phyloP scores from a whole-genome alignment of 208 protist genomes.

The Trypanosoma melophagium region DNA sequence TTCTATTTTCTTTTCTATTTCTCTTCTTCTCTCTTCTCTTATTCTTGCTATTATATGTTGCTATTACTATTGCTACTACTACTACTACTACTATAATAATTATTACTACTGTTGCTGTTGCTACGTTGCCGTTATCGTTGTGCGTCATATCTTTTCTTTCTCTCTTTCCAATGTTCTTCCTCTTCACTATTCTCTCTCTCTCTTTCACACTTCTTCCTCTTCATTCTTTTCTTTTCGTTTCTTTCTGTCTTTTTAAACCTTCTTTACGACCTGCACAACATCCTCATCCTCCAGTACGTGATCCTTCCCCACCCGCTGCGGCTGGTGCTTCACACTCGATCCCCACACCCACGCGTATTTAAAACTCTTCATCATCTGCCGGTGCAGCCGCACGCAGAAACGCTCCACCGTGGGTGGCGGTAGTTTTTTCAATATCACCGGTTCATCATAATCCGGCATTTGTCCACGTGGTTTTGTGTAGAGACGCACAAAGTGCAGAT shows the following conservation, averaged over 20 bases:
- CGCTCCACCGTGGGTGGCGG: conserved; percentile 91
- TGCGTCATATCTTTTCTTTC: conserved; percentile 23
- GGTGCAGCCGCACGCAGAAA: conserved; percentile 98
- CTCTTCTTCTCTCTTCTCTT: too few species aligned
- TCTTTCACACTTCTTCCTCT: conserved; percentile 8
- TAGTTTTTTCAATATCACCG: conserved; percentile 94
- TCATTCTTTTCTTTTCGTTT: conserved; percentile 15
- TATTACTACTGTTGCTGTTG: too few species aligned
- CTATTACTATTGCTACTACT: too few species aligned
- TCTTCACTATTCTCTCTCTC: conserved; percentile 14
- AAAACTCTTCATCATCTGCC: conserved; percentile 95
- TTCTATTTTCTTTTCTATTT: conserved; percentile 8
- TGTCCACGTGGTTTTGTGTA: conserved; percentile 98
- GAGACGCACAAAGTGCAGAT: conserved; percentile 96
- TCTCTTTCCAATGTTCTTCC: conserved; percentile 7
- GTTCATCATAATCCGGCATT: conserved; percentile 97
- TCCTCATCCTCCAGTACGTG: conserved; percentile 98
- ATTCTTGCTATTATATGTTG: too few species aligned
- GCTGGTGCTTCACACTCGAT: conserved; percentile 96
- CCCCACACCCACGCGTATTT: conserved; percentile 99
- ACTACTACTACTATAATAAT: too few species aligned
- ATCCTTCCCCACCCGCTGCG: conserved; percentile 96
- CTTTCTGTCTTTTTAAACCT: conserved; percentile 64
- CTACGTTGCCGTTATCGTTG: too few species aligned
- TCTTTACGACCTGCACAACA: conserved; percentile 98